Evolutionary conservation across 148 eudicot genomes (phyloP), one percentile per base, ranked within the genome.

Genomic region (Salicornia ramosissima): DNA sequence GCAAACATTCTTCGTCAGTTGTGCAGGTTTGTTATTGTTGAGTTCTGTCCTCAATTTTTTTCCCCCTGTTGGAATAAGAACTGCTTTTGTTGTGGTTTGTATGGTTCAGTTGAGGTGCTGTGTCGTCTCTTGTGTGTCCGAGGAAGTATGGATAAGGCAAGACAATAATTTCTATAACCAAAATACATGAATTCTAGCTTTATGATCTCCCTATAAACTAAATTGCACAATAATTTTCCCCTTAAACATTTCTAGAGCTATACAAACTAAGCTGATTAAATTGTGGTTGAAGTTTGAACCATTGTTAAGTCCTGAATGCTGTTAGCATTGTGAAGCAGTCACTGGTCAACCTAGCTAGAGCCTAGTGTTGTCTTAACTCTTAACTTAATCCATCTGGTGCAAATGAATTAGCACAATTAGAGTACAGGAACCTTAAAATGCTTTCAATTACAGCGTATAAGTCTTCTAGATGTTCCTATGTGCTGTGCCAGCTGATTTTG

Each of bases 1-100:
- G 96, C 94, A 61, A 88, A 92, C 60, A 67, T 90, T 72, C 79
- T 84, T 34, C 94, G 94, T 58, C 88, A 86, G 75, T 51, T 86
- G 70, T 90, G 98, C 98, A 92, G 98, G 98, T 92, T 24, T 51
- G 6, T 18, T 51, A 9, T 54, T 74, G 67, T 15, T 16, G n/a
- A n/a, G 31, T 47, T 68, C 21, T 46, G 47, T 18, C 10, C 4
- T 70, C 5, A 5, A 2, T 39, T 40, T 14, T 39, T 62, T 25
- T 47, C 34, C 24, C 42, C n/a, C 14, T 10, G 14, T 11, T 43
- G 28, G 10, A 7, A 10, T 21, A 42, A 3, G 10, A 39, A 19
- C 14, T 52, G 25, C 5, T 55, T 53, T 65, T 29, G 19, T 26
- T 66, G 33, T 28, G 43, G 11, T 54, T 39, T 61, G 1, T 39